Conservation (phyloP, 1,139 yeast species). For the Hansenula sp. region DNA sequence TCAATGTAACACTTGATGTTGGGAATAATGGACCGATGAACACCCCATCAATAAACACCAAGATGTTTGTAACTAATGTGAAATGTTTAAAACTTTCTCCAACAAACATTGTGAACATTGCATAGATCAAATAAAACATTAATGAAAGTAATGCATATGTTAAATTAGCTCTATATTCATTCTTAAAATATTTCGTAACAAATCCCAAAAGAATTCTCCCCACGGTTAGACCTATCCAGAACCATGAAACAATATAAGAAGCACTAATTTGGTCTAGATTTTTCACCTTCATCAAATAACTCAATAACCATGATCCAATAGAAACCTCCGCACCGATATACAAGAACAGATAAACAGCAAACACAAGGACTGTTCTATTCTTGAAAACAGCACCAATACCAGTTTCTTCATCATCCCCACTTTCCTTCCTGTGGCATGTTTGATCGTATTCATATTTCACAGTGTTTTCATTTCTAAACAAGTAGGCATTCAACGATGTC, state of each 20-base stretch:
- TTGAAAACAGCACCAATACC: constrained; percentile 26
- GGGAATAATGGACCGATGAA: constrained; percentile 83
- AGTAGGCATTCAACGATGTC: constrained; percentile 11
- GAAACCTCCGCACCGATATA: constrained; percentile 70
- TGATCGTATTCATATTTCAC: constrained; percentile 44
- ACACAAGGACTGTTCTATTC: constrained; percentile 36
- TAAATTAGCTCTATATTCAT: constrained; percentile 46
- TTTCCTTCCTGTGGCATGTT: constrained; percentile 21
- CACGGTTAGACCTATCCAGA: constrained; percentile 61
- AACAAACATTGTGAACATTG: constrained; percentile 11
- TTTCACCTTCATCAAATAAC: constrained; percentile 51
- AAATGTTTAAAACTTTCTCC: background rate
- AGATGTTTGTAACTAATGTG: constrained; percentile 5
- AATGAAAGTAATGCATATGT: constrained; percentile 29
- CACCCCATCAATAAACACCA: constrained; percentile 56
- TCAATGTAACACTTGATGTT: constrained; percentile 62
- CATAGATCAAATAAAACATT: constrained; percentile 18
- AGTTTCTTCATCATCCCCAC: constrained; percentile 12
- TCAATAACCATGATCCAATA: constrained; percentile 65
- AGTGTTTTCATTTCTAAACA: constrained; percentile 52
- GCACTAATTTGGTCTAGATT: constrained; percentile 40
- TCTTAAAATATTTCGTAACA: constrained; percentile 48
- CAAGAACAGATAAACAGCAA: constrained; percentile 48
- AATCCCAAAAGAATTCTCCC: constrained; percentile 63
- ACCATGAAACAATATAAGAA: constrained; percentile 58